These are phyloP conservation scores for Rutstroemia sp. DNA, from an alignment of 2,329 filamentous ascomycete species.

Conservation along the genomic window DNA sequence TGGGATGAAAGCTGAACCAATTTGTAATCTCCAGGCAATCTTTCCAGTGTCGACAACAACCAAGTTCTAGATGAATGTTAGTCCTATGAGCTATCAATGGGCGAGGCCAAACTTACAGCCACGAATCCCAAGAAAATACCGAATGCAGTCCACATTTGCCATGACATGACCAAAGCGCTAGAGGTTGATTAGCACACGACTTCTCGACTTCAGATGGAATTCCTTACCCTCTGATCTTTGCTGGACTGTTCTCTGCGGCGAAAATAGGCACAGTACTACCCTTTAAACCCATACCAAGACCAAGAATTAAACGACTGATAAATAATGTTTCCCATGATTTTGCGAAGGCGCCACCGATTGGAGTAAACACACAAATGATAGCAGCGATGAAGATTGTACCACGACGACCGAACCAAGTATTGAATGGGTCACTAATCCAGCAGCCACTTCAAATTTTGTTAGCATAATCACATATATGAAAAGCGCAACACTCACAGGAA, in stretches of 20 bases:
- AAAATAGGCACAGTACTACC: slow-evolving; percentile 41
- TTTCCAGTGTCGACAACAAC: slow-evolving; percentile 43
- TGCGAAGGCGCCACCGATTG: slow-evolving; percentile 50
- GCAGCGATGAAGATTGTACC: slow-evolving; percentile 71
- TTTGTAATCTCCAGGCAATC: slow-evolving; percentile 55
- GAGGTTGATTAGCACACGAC: background rate
- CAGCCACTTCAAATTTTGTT: slow-evolving; percentile 43
- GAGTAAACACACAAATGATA: slow-evolving; percentile 44
- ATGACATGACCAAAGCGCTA: slow-evolving; percentile 69
- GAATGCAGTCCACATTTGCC: slow-evolving; percentile 65
- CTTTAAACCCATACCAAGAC: slow-evolving; percentile 54
- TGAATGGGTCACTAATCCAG: slow-evolving; percentile 60
- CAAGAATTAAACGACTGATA: slow-evolving; percentile 46
- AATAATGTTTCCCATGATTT: slow-evolving; percentile 53
- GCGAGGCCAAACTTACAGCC: slow-evolving; percentile 17
- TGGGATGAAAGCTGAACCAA: slow-evolving; percentile 56
- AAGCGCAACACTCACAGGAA: slow-evolving; percentile 29
- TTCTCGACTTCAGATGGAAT: too few species aligned
- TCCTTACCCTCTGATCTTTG: slow-evolving; percentile 36
- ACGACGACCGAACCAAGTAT: slow-evolving; percentile 56
- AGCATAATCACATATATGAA: slow-evolving; percentile 22
- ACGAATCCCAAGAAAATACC: slow-evolving; percentile 44
- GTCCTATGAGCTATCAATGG: background rate
- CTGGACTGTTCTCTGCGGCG: slow-evolving; percentile 46
- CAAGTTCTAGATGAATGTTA: slow-evolving; percentile 27